Evolutionary conservation across 768 basidiomycete species (phyloP), one percentile per base, ranked within the genome.

Genomic region (Tylopilus intermedius): DNA sequence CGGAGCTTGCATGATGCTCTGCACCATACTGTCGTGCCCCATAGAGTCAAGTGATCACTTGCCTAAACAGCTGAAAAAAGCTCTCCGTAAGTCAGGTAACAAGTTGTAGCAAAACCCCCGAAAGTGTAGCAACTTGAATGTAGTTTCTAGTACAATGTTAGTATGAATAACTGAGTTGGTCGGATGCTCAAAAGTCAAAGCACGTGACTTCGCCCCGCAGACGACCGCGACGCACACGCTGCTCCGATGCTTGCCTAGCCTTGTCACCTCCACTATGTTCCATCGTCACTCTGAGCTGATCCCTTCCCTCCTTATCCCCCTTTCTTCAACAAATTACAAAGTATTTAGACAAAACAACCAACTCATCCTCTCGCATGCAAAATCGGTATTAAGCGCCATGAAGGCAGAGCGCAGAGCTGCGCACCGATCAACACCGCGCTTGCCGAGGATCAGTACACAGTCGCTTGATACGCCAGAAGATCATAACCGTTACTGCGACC

Each of bases 401-500:
- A 37, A 24, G 27, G 29, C 21, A 26, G 39, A 26, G 4, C 8
- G n/a, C 26, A 43, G 44, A 14, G 21, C 44, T 43, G 3, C 33
- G 14, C 33, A 53, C 46, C 5, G 54, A 56, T 49, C 45, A 21
- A 22, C 30, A 15, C 47, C 14, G 15, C 26, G 40, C 49, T 10
- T 24, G 35, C 55, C 42, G 63, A 54, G 61, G 57, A 63, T 63
- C 51, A 45, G 7, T 30, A 30, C 9, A 7, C 9, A 30, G 26
- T 47, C 11, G 3, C 47, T 21, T 26, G 26, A 51, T 51, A 50
- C 24, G 45, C 52, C 24, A 41, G 30, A 33, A 7, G 30, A 22
- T n/a, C 29, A 44, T 43, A 44, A 29, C 9, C 15, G 10, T 8
- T 49, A 18, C 33, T 26, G n/a, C 5, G 49, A 39, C 53, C 50